Evolutionary conservation across 495 filamentous ascomycete genomes (phyloP).

Genomic region (Penicillium antarcticum): DNA sequence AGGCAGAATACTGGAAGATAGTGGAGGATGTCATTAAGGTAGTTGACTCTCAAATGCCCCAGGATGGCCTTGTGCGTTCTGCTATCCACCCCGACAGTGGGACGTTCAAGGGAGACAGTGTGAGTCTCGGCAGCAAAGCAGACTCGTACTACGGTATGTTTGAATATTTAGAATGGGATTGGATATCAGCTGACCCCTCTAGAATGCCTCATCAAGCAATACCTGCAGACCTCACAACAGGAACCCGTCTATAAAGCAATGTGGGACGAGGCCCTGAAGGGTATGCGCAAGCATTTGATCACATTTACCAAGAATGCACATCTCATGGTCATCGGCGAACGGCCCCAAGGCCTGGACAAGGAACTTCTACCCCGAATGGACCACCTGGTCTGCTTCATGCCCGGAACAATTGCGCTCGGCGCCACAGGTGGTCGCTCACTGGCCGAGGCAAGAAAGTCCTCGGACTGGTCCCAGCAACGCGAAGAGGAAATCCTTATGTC

Average conservation of each 20-base stretch:
- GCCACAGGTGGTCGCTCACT: conserved; percentile 76
- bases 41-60: conserved; percentile 70
- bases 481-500: conserved; percentile 86
- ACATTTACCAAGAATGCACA: conserved; percentile 77
- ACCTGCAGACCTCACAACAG: conserved; percentile 82
- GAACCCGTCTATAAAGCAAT: conserved; percentile 86
- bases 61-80: conserved; percentile 87
- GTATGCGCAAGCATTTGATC: conserved; percentile 87
- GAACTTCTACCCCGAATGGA: conserved; percentile 87
- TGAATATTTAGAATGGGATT: not conserved
- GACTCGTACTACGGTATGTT: conserved; percentile 85
- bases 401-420: conserved; percentile 88
- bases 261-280: conserved; percentile 83
- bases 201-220: conserved; percentile 97
- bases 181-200: not conserved
- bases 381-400: conserved; percentile 96
- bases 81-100: conserved; percentile 80
- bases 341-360: conserved; percentile 66
- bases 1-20: conserved; percentile 83
- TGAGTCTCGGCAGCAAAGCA: conserved; percentile 87
- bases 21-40: conserved; percentile 90
- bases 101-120: conserved; percentile 74
- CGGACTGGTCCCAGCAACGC: conserved; percentile 70
- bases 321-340: conserved; percentile 84
- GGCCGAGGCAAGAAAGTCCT: conserved; percentile 65